Base-by-base conservation (phyloP, 78 protist genomes). In the Dictyostelium purpureum region DNA sequence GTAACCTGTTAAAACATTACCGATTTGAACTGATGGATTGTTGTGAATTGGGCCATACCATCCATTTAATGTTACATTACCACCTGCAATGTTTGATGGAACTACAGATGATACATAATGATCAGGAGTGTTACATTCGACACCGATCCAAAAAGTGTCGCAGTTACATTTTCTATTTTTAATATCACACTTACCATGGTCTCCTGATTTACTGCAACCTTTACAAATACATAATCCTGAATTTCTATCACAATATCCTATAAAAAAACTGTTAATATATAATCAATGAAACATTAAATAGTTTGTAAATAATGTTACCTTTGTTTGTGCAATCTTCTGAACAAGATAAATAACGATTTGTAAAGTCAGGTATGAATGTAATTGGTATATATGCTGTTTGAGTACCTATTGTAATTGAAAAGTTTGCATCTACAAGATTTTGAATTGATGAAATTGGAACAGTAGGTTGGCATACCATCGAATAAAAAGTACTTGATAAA, bases 181-280 rank as follows among this genome's bases (percentile, higher is more conserved):
- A 26, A 59, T 59, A 59, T 59, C 37, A 59, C 69, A 59, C 12
- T 21, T 26, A 11, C 69, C 69, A n/a, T n/a, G n/a, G n/a, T n/a
- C n/a, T n/a, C n/a, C n/a, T n/a, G n/a, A n/a, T 28, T 59, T 24
- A 11, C 0, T 0, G 28, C 28, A 38, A 59, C 69, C 24, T 14
- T 59, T 59, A 12, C 69, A 59, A 12, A 59, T 59, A 28, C 69
- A 63, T 28, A 16, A 9, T 16, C 71, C 71, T 2, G 71, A 63
- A 16, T 63, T 63, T 63, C 71, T 63, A 63, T 63, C 71, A 31
- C 71, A 63, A 33, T 16, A 33, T 14, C 71, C 71, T n/a, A n/a
- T n/a, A n/a, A n/a, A n/a, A n/a, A n/a, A n/a, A n/a, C n/a, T n/a
- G n/a, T n/a, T n/a, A n/a, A n/a, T n/a, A n/a, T n/a, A n/a, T n/a